Evolutionary conservation across 106 monocot species (phyloP), one percentile per base, ranked within the genome.

Genomic region (Dendrobium chrysotoxum): DNA sequence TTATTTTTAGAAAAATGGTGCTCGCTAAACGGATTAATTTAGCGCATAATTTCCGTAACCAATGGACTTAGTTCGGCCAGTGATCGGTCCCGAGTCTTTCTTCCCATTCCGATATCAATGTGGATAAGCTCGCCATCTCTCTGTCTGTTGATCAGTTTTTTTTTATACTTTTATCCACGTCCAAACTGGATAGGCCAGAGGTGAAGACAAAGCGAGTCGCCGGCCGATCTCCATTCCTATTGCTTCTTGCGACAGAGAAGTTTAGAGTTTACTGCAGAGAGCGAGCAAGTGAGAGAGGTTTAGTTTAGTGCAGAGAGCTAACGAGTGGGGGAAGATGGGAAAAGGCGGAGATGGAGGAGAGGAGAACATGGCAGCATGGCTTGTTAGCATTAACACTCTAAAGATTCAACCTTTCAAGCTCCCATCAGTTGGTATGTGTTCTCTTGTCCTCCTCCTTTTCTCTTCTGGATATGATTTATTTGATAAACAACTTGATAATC

Each of bases 281-380:
- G 66, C 44, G 44, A 44, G 44, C 44, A 44, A 67, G 66, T 4
- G 28, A 31, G 70, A 28, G 20, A 61, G 61, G 4, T 20, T 21
- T 13, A 23, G 61, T 16, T 50, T 0, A 13, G 50, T 50, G 50
- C 50, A 50, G 50, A 20, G 61, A 61, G 61, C 61, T 5, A 61
- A 23, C 23, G n/a, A 61, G 7, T 23, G 5, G 28, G 31, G 7
- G 30, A 70, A 70, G 41, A 74, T 73, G 88, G 68, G 53, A 11
- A 64, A 50, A 80, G 72, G 78, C 79, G 82, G 82, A 82, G 91
- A 88, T 68, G 84, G 67, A 20, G 54, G 79, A 38, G 89, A 89
- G 78, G 83, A 87, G 90, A 96, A 96, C 88, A 90, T 96, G 91
- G 96, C 96, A 5, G 96, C 93, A 4, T 96, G 96, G 96, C 87